Evolutionary conservation across 495 filamentous ascomycete genomes (phyloP), one percentile per base, ranked within the genome.

Genomic region (Tuber magnatum): DNA sequence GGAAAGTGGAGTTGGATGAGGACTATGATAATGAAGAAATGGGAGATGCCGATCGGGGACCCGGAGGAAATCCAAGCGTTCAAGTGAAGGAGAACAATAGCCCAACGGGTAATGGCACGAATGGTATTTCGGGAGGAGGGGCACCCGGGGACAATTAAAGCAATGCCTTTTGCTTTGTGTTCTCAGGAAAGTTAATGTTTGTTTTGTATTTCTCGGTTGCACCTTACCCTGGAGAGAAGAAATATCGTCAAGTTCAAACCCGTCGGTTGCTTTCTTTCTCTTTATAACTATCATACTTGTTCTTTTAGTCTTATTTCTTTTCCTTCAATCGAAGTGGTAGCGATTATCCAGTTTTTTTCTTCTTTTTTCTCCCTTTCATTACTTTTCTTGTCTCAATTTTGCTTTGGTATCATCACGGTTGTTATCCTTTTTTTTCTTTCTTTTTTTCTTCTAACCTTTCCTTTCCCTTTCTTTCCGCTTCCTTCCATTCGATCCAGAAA

Each of bases 1-100:
- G 95, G 14, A 95, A 97, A 83, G 96, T 99, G 90, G 95, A 98
- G 38, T 91, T 98, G 68, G 95, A 99, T 82, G 94, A 99, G 83
- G 90, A 97, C 76, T 97, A 99, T 77, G 88, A 90, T 79, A 94
- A 97, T 83, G 94, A 96, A 78, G 93, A 92, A 42, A 89, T 85
- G 24, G 92, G 91, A 73, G 94, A 97, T 77, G 91, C 97, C 70
- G 94, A 97, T 84, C 89, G 88, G 75, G 85, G 74, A 70, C 72
- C 77, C 70, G 77, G 85, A 4, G 86, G 85, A 80, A 84, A 74
- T 73, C 84, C 85, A 1, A 85, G 79, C 0, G 69, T 81, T 42
- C 42, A 56, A 70, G 43, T 68, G 24, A 81, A 82, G 68, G 77
- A 83, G 71, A 82, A 85, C 28, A 86, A 83, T 56, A 87, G 85